These are phyloP conservation scores for Dipodascus geniculatus DNA, from an alignment of 805 yeast genomes.

Conservation along the genomic window DNA sequence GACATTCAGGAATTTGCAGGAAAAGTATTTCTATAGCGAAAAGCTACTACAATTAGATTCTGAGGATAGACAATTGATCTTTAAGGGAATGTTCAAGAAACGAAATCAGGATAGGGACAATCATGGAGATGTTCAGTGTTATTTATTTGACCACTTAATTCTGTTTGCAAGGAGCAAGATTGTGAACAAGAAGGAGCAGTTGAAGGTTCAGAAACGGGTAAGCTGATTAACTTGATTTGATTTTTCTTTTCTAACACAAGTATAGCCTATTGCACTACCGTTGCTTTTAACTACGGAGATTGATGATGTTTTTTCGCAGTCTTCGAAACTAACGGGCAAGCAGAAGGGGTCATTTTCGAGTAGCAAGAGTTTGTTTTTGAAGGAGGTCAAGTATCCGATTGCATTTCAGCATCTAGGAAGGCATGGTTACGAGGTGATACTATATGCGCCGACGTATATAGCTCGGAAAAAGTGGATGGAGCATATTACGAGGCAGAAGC, in stretches of 20 bases:
- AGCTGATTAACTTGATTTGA: constrained; percentile 29
- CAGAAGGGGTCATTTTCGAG: constrained; percentile 21
- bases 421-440: constrained; percentile 33
- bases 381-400: constrained; percentile 29
- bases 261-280: constrained; percentile 19
- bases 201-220: constrained; percentile 67
- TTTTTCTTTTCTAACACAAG: constrained; percentile 15
- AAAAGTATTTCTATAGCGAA: constrained; percentile 44
- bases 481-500: constrained; percentile 70
- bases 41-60: constrained; percentile 57
- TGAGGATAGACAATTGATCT: constrained; percentile 67
- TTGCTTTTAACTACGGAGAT: constrained; percentile 15
- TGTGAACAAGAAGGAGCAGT: constrained; percentile 85
- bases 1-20: constrained; percentile 69
- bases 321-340: constrained; percentile 17
- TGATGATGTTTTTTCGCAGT: constrained; percentile 37
- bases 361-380: constrained; percentile 17
- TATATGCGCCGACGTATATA: constrained; percentile 30
- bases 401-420: constrained; percentile 40
- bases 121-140: constrained; percentile 73
- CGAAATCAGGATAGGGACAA: constrained; percentile 62
- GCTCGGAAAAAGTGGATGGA: constrained; percentile 74
- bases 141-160: constrained; percentile 78
- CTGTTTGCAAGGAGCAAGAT: constrained; percentile 76
- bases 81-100: constrained; percentile 66